These are phyloP conservation scores for Xylaria acuta DNA, from an alignment of 495 filamentous ascomycete species.

Conservation along the genomic window DNA sequence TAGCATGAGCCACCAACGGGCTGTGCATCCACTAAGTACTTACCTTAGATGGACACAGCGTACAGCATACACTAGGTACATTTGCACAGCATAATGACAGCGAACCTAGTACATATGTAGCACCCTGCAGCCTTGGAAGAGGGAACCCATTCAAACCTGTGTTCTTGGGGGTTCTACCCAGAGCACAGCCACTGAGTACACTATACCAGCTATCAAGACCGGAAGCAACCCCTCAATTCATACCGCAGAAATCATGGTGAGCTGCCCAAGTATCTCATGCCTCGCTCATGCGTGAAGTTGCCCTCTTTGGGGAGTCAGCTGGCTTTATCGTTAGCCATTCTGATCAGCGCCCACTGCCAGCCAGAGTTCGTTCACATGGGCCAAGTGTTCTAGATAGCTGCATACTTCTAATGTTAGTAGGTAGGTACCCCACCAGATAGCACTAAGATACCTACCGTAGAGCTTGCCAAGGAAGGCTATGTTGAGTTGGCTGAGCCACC, in stretches of 20 bases:
- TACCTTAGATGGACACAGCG: no score
- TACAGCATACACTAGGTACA: no score
- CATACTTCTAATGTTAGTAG: no score
- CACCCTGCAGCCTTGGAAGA: no score
- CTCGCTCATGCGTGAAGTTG: no score
- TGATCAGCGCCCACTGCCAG: not conserved
- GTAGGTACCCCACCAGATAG: no score
- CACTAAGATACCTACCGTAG: not conserved
- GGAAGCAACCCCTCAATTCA: not conserved
- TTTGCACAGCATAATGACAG: not conserved
- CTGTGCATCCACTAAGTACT: slow-evolving; percentile 4
- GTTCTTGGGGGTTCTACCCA: slow-evolving; percentile 9
- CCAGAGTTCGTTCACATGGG: not conserved
- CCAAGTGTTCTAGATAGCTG: not conserved
- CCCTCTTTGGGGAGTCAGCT: no score
- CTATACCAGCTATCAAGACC: not conserved
- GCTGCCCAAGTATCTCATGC: not conserved
- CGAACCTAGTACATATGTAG: no score
- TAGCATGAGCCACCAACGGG: not conserved
- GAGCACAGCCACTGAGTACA: slow-evolving; percentile 3
- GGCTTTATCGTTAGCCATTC: not conserved
- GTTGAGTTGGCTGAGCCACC: slow-evolving; percentile 6
- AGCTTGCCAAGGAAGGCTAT: slow-evolving; percentile 18
- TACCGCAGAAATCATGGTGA: not conserved
- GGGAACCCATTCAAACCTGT: not conserved